phyloP scores from a whole-genome alignment of 2,329 filamentous ascomycete species.

The Fusarium zealandicum region DNA sequence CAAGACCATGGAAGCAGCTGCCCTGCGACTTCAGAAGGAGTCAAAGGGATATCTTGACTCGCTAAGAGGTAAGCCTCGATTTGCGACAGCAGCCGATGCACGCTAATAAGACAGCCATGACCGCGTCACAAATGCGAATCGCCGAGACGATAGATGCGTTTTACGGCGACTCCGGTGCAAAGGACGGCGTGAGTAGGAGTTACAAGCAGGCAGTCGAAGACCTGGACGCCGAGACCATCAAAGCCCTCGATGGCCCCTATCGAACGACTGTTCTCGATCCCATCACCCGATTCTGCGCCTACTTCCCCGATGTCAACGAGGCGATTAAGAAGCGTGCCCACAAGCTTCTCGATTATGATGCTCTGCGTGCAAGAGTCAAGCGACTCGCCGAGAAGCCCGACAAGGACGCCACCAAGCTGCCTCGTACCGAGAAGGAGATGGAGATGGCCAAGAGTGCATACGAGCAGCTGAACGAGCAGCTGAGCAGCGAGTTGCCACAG shows the following conservation, averaged over 20 bases:
- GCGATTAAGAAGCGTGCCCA: conserved; percentile 99
- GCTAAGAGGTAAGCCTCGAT: conserved; percentile 70
- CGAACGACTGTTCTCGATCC: conserved; percentile 93
- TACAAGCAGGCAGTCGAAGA: conserved; percentile 99
- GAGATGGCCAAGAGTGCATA: conserved; percentile 93
- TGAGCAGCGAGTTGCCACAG: conserved; percentile 91
- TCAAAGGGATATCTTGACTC: conserved; percentile 98
- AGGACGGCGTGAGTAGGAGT: conserved; percentile 92
- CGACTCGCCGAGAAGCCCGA: conserved; percentile 97
- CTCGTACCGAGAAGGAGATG: conserved; percentile 93
- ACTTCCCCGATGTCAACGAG: conserved; percentile 99
- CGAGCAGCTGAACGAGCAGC: conserved; percentile 96
- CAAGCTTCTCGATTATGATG: conserved; percentile 98
- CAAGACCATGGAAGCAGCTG: conserved; percentile 95
- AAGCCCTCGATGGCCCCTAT: conserved; percentile 95
- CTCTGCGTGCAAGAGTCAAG: conserved; percentile 94
- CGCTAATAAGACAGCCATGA: conserved; percentile 77
- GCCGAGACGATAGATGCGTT: conserved; percentile 99
- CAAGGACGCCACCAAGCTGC: conserved; percentile 96
- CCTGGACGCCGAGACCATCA: conserved; percentile 97
- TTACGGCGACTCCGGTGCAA: conserved; percentile 94
- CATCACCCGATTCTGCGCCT: conserved; percentile 94
- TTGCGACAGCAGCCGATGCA: background rate
- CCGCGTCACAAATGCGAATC: conserved; percentile 98
- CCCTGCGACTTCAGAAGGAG: conserved; percentile 92